Percentiles rank a stretch among this genome's conserved stretches.
These are phyloP conservation scores for Dictyostelium citrinum DNA, from an alignment of 78 protist species.

Conservation along the genomic window DNA sequence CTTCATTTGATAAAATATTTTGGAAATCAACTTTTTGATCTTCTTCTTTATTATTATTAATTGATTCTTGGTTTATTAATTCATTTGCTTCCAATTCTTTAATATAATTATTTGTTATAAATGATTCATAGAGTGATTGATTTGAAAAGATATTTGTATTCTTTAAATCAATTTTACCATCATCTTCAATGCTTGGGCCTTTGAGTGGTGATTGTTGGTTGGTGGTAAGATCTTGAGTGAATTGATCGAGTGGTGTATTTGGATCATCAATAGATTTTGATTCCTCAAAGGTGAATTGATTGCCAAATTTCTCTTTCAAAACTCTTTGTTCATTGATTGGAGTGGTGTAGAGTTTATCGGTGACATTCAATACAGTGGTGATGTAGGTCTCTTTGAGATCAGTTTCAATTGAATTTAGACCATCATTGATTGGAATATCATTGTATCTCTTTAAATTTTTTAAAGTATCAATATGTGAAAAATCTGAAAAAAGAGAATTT, in stretches of 20 bases:
- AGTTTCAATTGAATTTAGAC: not conserved
- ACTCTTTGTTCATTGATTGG: not conserved
- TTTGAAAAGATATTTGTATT: constrained; percentile 8
- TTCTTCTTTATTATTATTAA: too few relatives aligned
- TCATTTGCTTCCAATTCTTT: not conserved
- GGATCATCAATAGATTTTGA: not conserved
- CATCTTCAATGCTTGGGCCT: not conserved
- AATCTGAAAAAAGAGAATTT: not conserved
- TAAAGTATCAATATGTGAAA: not conserved
- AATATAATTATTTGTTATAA: not conserved
- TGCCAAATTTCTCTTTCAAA: not conserved
- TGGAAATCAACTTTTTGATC: not conserved
- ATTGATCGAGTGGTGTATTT: not conserved
- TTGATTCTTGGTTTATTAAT: too few relatives aligned
- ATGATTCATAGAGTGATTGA: not conserved
- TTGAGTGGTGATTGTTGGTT: not conserved
- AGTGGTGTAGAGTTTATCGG: not conserved
- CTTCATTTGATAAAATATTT: not conserved
- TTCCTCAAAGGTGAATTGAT: not conserved
- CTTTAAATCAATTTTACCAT: not conserved
- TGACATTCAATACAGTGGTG: not conserved
- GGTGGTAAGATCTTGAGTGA: not conserved
- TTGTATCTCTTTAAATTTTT: not conserved
- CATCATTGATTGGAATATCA: not conserved
- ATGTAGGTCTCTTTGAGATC: not conserved